Evolutionary conservation across 1,284 basidiomycete species (phyloP).

Genomic region (Tylopilus sp.): DNA sequence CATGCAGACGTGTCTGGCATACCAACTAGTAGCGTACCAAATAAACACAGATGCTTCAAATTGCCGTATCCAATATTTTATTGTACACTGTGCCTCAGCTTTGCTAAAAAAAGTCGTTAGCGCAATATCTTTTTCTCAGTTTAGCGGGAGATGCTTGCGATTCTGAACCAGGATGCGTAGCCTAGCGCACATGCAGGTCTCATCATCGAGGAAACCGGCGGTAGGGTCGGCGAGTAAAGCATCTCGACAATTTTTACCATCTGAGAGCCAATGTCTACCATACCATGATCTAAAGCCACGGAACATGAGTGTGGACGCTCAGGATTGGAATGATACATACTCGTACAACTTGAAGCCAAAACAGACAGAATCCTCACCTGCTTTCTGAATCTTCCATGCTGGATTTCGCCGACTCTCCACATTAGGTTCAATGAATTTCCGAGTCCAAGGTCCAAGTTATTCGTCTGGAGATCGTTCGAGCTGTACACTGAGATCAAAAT

Average conservation of each 20-base stretch:
- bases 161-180: too few species aligned
- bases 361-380: constrained; percentile 17
- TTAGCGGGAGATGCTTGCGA: too few species aligned
- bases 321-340: neutral
- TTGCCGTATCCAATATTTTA: constrained; percentile 17
- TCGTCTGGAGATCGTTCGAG: constrained; percentile 9
- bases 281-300: constrained; percentile 10
- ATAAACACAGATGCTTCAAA: constrained; percentile 31
- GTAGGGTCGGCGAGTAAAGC: constrained; percentile 9
- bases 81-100: constrained; percentile 10
- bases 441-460: constrained; percentile 3
- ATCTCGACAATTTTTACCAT: constrained; percentile 14
- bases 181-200: too few species aligned
- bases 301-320: neutral
- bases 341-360: constrained; percentile 12
- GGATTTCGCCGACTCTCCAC: neutral
- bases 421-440: constrained; percentile 4
- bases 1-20: constrained; percentile 21
- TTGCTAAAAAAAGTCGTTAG: constrained; percentile 14
- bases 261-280: neutral
- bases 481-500: neutral
- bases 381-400: constrained; percentile 17
- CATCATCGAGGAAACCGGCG: too few species aligned
- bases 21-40: constrained; percentile 26
- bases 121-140: too few species aligned